Conservation (phyloP, 225 moss, liverwort and hornwort species). For the Pseudoscleropodium purum region DNA sequence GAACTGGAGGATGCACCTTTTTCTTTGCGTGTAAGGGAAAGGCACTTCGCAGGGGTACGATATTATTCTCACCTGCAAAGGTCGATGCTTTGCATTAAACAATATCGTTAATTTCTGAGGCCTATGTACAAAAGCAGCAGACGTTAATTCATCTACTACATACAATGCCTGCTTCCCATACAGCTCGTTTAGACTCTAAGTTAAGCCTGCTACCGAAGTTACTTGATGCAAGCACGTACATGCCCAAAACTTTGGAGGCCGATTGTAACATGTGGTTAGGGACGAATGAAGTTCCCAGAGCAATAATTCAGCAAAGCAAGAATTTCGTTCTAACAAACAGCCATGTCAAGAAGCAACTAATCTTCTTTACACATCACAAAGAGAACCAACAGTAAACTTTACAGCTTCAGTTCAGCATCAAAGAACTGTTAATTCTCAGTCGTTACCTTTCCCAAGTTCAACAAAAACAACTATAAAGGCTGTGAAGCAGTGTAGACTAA, state of each 20-base stretch:
- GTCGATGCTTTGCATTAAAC: neutral
- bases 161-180: neutral
- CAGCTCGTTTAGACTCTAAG: neutral
- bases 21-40: conserved; percentile 36
- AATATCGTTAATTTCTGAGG: neutral
- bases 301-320: neutral
- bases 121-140: neutral
- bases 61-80: conserved; percentile 12
- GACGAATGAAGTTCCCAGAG: neutral
- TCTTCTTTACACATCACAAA: neutral
- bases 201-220: neutral
- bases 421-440: no score
- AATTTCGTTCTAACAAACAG: neutral
- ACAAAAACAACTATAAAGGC: no score
- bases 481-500: no score
- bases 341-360: neutral
- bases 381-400: neutral
- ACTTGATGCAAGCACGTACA: neutral
- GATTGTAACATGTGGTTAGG: neutral
- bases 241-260: neutral
- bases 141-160: neutral
- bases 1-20: conserved; percentile 8
- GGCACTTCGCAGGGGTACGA: conserved; percentile 25
- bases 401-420: no score
- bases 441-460: no score